Evolutionary conservation across 345 rosid species (phyloP), one percentile per base, ranked within the genome.

Genomic region (Boechera stricta): DNA sequence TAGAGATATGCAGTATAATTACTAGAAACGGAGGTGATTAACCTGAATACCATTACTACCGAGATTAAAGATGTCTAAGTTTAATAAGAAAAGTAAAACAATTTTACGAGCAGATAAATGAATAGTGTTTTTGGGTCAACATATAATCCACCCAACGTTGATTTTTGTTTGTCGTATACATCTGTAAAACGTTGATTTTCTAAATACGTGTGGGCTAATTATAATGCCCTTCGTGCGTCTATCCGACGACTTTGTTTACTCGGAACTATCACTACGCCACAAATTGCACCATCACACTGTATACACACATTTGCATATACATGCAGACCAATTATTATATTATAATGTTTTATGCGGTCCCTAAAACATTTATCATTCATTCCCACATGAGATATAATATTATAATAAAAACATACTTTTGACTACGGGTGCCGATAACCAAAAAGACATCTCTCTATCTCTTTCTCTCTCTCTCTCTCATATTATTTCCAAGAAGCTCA

Each of bases 71-170:
- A 67, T 33, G 7, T 35, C 8, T 2, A 35, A 67, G 10, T 38
- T 15, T 52, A 36, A 24, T 52, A 24, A 36, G 24, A 36, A 26
- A 67, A 67, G 57, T 64, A 18, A 47, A 32, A 5, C 29, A 24
- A 66, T 21, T 57, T 57, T 18, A 66, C 67, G 42, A 47, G 52
- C 48, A 56, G 21, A 49, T 16, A 38, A 26, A 61, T 35, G n/a
- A 49, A 49, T 6, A 35, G 74, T 68, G 42, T 5, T 44, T 69
- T 10, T 5, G 58, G 75, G 75, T 76, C 75, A 76, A 62, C 64
- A 69, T 33, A 16, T 68, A 52, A 76, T 53, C 79, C 79, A 76
- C 56, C 36, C 69, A 21, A 69, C 56, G 80, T 76, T 69, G 65
- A 76, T 52, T 69, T 70, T 15, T 28, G 6, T 72, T 69, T 69